A percentile compares a stretch with the other conserved stretches of the same genome.
These are phyloP conservation scores for Arabis hirsuta DNA, from an alignment of 345 rosid species.

Conservation along the genomic window DNA sequence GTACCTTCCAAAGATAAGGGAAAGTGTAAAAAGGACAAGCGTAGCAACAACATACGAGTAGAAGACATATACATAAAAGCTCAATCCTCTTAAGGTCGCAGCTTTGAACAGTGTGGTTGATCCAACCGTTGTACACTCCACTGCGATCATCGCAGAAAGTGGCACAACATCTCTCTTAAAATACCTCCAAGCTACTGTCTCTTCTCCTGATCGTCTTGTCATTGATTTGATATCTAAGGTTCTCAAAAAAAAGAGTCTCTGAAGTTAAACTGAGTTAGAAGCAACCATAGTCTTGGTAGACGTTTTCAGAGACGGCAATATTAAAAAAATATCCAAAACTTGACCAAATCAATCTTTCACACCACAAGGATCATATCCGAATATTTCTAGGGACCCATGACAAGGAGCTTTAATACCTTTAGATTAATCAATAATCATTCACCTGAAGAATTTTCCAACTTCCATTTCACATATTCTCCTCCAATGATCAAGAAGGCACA, in stretches of 20 bases:
- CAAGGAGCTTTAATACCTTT: not conserved
- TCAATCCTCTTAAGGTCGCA: slow-evolving; percentile 58
- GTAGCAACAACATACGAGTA: slow-evolving; percentile 56
- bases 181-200: slow-evolving; percentile 30
- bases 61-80: slow-evolving; percentile 53
- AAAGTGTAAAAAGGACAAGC: slow-evolving; percentile 50
- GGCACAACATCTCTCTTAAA: slow-evolving; percentile 33
- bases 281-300: slow-evolving; percentile 17
- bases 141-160: slow-evolving; percentile 54
- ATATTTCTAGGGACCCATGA: slow-evolving; percentile 25
- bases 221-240: not conserved
- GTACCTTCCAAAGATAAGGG: slow-evolving; percentile 38
- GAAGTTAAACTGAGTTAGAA: slow-evolving; percentile 2
- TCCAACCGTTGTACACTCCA: slow-evolving; percentile 56
- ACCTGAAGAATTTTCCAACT: not conserved
- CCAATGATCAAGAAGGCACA: not conserved
- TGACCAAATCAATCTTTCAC: not conserved
- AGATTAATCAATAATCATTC: not conserved
- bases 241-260: not conserved
- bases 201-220: slow-evolving; percentile 11
- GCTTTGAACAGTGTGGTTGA: slow-evolving; percentile 50
- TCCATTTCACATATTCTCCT: not conserved
- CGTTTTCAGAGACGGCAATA: not conserved
- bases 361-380: slow-evolving; percentile 7
- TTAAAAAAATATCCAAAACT: not conserved